Percentiles rank a stretch among this genome's conserved stretches.
These are phyloP conservation scores for Xylariaceae sp. DNA, from an alignment of 2,329 filamentous ascomycete species.

Conservation along the genomic window DNA sequence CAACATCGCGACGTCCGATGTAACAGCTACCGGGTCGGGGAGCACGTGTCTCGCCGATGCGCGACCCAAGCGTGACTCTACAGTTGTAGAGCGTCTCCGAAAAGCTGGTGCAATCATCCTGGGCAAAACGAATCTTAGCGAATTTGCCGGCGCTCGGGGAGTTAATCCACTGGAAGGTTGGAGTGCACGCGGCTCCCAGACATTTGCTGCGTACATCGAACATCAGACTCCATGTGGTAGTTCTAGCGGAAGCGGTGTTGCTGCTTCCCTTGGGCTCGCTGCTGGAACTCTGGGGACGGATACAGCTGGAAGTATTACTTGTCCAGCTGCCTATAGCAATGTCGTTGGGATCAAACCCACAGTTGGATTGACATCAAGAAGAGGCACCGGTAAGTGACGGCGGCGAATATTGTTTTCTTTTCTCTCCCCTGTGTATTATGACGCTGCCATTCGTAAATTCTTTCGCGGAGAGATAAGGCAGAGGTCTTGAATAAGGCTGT, in stretches of 20 bases:
- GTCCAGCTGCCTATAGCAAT: conserved; percentile 51
- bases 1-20: conserved; percentile 58
- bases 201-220: conserved; percentile 56
- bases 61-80: conserved; percentile 22
- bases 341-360: conserved; percentile 74
- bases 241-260: conserved; percentile 58
- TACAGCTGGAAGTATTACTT: conserved; percentile 62
- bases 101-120: conserved; percentile 55
- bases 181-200: conserved; percentile 60
- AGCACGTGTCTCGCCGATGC: conserved; percentile 10
- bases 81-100: conserved; percentile 51
- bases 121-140: conserved; percentile 55
- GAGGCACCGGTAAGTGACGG: conserved; percentile 39
- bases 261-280: conserved; percentile 56
- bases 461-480: no score
- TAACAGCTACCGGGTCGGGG: conserved; percentile 38
- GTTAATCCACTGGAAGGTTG: conserved; percentile 33
- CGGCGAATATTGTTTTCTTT: no score
- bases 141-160: conserved; percentile 58
- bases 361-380: conserved; percentile 66
- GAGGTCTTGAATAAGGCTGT: no score
- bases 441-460: no score
- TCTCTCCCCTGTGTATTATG: no score
- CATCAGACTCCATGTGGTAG: conserved; percentile 59
- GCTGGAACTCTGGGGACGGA: conserved; percentile 59